Base-by-base conservation (phyloP, 352 stramenopile species). In the Globisporangium radiosum region DNA sequence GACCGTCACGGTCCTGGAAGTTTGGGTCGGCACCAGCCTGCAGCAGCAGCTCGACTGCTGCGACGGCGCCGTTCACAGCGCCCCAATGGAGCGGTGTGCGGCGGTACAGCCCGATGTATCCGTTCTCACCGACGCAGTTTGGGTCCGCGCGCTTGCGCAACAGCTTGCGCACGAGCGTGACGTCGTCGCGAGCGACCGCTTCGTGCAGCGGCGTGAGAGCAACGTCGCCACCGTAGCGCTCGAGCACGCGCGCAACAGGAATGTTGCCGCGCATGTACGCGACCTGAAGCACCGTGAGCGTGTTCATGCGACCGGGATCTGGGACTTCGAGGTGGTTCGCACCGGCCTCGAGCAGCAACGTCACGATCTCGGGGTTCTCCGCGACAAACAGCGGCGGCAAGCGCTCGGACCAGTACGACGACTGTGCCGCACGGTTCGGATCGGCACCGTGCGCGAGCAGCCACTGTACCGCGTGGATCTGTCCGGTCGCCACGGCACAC, bases 191-290 rank as follows among this genome's bases (percentile, higher is more conserved):
- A 7, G 77, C 84, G 15, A 81, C 84, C 59, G 79, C 75, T 40
- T 86, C 78, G 19, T 92, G 83, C 17, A 92, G 65, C n/a, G 83
- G 83, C 7, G 83, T 92, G 37, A 92, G 68, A 5, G 83, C 83
- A 9, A 92, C 79, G 53, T 92, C 83, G 6, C 69, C 76, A 5
- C 83, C 83, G 77, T 77, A 90, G 73, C 82, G 62, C 59, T 92
- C 82, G 6, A 92, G 63, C 53, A 86, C 75, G 4, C 78, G 65
- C 0, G 69, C 82, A 1, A 90, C 75, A 7, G 82, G 69, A 40
- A 85, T 85, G 54, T 87, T 88, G 9, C 72, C 80, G 43, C 75
- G 67, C 57, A 92, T 63, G 48, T 88, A 87, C 10, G 82, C 47
- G 17, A 38, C 47, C 17, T 52, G 47, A 9, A 52, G 47, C 47